Conservation (phyloP, 495 filamentous ascomycete species). For the Hypoxylon subgilvum region DNA sequence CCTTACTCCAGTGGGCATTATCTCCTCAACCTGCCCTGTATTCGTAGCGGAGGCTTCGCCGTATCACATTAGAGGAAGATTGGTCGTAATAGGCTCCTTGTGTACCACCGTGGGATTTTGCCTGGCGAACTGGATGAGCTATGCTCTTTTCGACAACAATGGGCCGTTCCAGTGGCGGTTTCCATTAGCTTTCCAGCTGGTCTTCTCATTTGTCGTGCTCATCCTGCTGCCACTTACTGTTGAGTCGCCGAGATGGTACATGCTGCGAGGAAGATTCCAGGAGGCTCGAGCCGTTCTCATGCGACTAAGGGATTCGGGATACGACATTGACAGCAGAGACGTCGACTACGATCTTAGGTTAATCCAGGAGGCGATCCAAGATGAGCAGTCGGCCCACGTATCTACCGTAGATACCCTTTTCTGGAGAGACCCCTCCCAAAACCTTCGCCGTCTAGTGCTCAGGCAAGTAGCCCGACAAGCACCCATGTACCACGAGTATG, state of each 20-base stretch:
- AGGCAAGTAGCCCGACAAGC: constrained; percentile 14
- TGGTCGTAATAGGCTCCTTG: constrained; percentile 43
- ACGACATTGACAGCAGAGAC: constrained; percentile 28
- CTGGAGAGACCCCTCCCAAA: constrained; percentile 33
- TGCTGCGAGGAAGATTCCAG: constrained; percentile 31
- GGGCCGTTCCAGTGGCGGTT: constrained; percentile 47
- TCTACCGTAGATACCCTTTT: constrained; percentile 22
- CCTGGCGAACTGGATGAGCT: constrained; percentile 45
- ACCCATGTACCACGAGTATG: background rate
- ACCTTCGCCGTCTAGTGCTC: constrained; percentile 34
- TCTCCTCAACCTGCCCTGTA: constrained; percentile 36
- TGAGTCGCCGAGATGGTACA: constrained; percentile 43
- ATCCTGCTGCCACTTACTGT: constrained; percentile 30
- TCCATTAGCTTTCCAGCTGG: constrained; percentile 47
- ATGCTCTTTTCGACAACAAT: constrained; percentile 38
- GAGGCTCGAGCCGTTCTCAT: constrained; percentile 40
- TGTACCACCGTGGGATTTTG: constrained; percentile 44
- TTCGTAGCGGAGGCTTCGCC: constrained; percentile 41
- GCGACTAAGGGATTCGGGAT: constrained; percentile 28
- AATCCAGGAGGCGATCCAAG: constrained; percentile 34
- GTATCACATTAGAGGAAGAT: constrained; percentile 39
- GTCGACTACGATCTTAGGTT: constrained; percentile 35
- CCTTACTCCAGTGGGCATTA: constrained; percentile 35
- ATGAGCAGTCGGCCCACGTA: constrained; percentile 26
- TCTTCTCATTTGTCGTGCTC: constrained; percentile 43